Conservation (phyloP, 768 basidiomycete species). For the Lactarius hatsudake region DNA sequence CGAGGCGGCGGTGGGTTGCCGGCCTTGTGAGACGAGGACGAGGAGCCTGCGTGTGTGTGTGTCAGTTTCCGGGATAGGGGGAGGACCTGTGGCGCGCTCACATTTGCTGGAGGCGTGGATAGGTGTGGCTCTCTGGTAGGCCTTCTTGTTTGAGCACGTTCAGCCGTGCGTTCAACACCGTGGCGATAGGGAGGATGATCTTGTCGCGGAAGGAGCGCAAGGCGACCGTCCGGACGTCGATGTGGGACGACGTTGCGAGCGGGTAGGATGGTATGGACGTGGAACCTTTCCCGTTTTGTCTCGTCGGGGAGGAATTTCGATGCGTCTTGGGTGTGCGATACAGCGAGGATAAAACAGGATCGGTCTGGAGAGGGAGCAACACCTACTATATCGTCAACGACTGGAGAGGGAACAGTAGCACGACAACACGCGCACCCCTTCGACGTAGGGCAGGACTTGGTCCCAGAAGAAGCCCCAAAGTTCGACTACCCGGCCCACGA, state of each 20-base stretch:
- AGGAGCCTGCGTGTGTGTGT: slow-evolving; percentile 54
- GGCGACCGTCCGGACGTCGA: slow-evolving; percentile 81
- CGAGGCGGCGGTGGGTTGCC: slow-evolving; percentile 58
- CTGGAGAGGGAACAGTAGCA: slow-evolving; percentile 38
- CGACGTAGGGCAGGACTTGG: slow-evolving; percentile 80
- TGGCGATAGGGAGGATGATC: slow-evolving; percentile 64
- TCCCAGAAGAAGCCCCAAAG: slow-evolving; percentile 95
- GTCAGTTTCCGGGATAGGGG: slow-evolving; percentile 3
- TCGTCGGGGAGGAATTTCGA: slow-evolving; percentile 47
- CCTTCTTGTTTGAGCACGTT: slow-evolving; percentile 55
- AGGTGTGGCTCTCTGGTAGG: slow-evolving; percentile 51
- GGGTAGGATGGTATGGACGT: slow-evolving; percentile 35
- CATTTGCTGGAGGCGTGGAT: slow-evolving; percentile 82
- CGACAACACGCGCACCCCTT: slow-evolving; percentile 62
- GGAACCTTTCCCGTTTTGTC: slow-evolving; percentile 49
- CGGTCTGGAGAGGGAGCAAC: slow-evolving; percentile 59
- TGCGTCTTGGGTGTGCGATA: slow-evolving; percentile 54
- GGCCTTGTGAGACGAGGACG: slow-evolving; percentile 67
- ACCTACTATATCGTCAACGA: slow-evolving; percentile 37
- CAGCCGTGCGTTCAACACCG: slow-evolving; percentile 55
- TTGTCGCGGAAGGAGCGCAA: slow-evolving; percentile 77
- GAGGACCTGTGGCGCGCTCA: slow-evolving; percentile 34
- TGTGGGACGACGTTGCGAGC: slow-evolving; percentile 46
- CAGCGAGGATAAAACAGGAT: slow-evolving; percentile 62
- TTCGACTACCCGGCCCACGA: slow-evolving; percentile 77